These are phyloP conservation scores for Knufia fluminis DNA, from an alignment of 2,329 filamentous ascomycete species.

Conservation along the genomic window DNA sequence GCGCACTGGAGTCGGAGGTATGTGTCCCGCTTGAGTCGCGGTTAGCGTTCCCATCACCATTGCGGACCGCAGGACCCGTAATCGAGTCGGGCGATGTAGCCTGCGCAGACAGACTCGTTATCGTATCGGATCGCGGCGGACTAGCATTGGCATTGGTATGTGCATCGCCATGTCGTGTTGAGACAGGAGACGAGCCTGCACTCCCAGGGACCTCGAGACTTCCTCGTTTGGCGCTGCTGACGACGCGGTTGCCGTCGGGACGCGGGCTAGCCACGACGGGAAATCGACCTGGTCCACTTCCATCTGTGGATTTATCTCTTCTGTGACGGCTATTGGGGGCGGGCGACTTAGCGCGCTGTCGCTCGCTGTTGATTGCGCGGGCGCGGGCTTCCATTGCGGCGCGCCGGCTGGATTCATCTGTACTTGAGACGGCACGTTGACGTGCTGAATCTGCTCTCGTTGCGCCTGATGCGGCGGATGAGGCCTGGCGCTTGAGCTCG, in stretches of 20 bases:
- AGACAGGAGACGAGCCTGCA: constrained; percentile 37
- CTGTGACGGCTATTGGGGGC: constrained; percentile 49
- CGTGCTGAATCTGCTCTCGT: constrained; percentile 8
- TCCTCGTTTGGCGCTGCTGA: constrained; percentile 41
- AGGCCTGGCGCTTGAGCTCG: constrained; percentile 71
- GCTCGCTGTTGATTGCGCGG: constrained; percentile 63
- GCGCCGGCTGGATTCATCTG: constrained; percentile 90
- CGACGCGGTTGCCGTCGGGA: constrained; percentile 37
- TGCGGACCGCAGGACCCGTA: neutral
- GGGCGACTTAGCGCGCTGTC: constrained; percentile 67
- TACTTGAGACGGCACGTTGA: constrained; percentile 57
- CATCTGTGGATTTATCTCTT: constrained; percentile 65
- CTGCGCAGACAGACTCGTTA: constrained; percentile 24
- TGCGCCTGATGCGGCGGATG: constrained; percentile 19
- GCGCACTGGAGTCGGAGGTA: constrained; percentile 36
- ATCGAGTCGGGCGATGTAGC: constrained; percentile 11
- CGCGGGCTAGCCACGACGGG: constrained; percentile 79
- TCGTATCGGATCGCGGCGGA: constrained; percentile 9
- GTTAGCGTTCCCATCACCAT: constrained; percentile 2
- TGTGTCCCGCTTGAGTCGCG: constrained; percentile 11
- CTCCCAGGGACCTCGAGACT: constrained; percentile 74
- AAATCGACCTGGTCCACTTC: constrained; percentile 44
- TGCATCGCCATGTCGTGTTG: constrained; percentile 25
- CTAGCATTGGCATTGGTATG: constrained; percentile 15
- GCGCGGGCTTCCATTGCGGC: constrained; percentile 90